These are phyloP conservation scores for Platanthera guangdongensis DNA, from an alignment of 106 monocot genomes.

Conservation along the genomic window DNA sequence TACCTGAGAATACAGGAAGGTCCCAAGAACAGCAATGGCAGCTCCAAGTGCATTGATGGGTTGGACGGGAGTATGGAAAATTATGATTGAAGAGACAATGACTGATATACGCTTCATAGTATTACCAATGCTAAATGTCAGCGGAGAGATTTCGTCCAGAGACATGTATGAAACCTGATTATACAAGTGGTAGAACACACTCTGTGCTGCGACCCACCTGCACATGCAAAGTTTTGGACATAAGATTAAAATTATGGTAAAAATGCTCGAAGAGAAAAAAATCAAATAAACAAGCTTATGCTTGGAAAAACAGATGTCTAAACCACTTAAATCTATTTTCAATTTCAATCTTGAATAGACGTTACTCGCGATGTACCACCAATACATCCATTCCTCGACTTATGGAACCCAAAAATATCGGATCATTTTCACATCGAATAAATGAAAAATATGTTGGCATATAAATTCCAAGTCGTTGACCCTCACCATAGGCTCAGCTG, in stretches of 20 bases:
- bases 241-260: not conserved
- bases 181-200: slow-evolving; percentile 90
- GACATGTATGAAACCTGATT: slow-evolving; percentile 96
- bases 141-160: slow-evolving; percentile 71
- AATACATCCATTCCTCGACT: too few species aligned
- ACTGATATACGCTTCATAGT: slow-evolving; percentile 93
- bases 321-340: too few species aligned
- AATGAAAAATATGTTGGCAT: too few species aligned
- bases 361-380: too few species aligned
- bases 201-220: slow-evolving; percentile 84
- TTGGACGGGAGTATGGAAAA: slow-evolving; percentile 80
- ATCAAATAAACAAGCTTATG: not conserved
- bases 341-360: too few species aligned
- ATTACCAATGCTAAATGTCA: slow-evolving; percentile 87
- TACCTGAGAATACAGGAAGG: slow-evolving; percentile 91
- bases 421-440: too few species aligned
- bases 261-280: not conserved
- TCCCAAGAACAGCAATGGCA: slow-evolving; percentile 82
- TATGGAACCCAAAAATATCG: too few species aligned
- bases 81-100: slow-evolving; percentile 85
- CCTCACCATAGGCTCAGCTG: too few species aligned
- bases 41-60: slow-evolving; percentile 85
- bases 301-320: too few species aligned
- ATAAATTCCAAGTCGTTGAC: too few species aligned
- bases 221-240: slow-evolving; percentile 10